phyloP scores from a whole-genome alignment of 805 yeast species.

The Wickerhamomyces canadensis region DNA sequence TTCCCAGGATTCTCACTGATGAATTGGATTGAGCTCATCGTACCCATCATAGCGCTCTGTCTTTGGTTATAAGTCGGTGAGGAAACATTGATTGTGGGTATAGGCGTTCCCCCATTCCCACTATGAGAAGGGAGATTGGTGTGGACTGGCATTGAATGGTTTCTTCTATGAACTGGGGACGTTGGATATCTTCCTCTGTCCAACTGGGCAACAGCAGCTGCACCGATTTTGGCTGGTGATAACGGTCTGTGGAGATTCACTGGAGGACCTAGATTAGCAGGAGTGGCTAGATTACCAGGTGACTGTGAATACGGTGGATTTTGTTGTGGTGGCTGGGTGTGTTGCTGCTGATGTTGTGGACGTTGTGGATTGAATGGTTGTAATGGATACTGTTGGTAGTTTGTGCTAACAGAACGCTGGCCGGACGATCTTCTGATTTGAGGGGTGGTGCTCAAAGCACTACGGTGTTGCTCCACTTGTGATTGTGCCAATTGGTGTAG shows the following conservation, averaged over 20 bases:
- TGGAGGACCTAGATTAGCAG: conserved; percentile 18
- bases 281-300: conserved; percentile 1
- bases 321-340: neutral
- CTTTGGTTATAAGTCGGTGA: conserved; percentile 1
- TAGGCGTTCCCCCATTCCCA: conserved; percentile 15
- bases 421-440: conserved; percentile 10
- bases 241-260: conserved; percentile 33
- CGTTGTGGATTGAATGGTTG: too few relatives aligned
- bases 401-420: neutral
- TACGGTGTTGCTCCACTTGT: conserved; percentile 7
- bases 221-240: conserved; percentile 71
- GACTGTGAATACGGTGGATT: neutral
- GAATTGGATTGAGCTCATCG: conserved; percentile 22
- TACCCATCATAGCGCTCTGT: conserved; percentile 23
- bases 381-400: neutral
- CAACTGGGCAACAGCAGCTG: conserved; percentile 58
- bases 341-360: conserved; percentile 5
- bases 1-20: conserved; percentile 25
- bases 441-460: conserved; percentile 10
- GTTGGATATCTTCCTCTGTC: conserved; percentile 22
- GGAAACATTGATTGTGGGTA: conserved; percentile 17
- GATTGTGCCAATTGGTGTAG: conserved; percentile 10
- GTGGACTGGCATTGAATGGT: conserved; percentile 33
- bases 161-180: conserved; percentile 30
- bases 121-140: neutral